Evolutionary conservation across 192 early-diverging fungal species (phyloP), one percentile per base, ranked within the genome.

Genomic region (Linderina pennispora): DNA sequence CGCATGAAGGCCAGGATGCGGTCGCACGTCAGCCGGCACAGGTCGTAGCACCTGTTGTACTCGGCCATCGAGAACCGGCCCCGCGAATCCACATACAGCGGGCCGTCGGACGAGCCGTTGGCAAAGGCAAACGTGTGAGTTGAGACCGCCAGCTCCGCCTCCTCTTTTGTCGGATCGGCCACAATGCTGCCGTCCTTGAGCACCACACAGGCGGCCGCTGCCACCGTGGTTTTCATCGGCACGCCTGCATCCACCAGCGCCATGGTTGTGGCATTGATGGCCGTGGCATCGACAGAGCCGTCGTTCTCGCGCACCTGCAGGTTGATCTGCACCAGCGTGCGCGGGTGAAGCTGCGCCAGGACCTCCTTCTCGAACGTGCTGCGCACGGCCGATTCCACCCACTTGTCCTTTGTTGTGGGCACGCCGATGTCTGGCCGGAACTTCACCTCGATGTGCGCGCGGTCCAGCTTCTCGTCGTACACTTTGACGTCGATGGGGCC

Each of bases 171-270:
- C 15, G 93, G 93, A 65, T 98, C 95, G 51, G 94, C 58, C 7
- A 85, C 45, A 7, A 91, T 49, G 9, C 56, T 48, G 10, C 76
- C 75, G 16, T 86, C 55, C 17, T 58, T 43, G 38, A 76, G 64
- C 15, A 92, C 75, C 21, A 83, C 80, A 43, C 85, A 91, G 0
- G 84, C 78, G 0, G 89, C 82, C 3, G 85, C 71, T 4, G 80
- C 83, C 0, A 83, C 61, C 35, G 89, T 78, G 8, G 74, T 58
- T 34, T 75, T 85, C 44, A 97, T 57, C 7, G 92, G 85, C 10
- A 97, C 76, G 13, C 89, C 94, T 8, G 94, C 91, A 60, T 99
- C 91, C 36, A 97, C 50, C 18, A 98, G 76, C 1, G 92, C 91
- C 51, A 97, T 39, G 2, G 82, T 72, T 0, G 82, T 74, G 2